Base-by-base conservation (phyloP, 441 rosid species). In the Aquilaria agallochum region DNA sequence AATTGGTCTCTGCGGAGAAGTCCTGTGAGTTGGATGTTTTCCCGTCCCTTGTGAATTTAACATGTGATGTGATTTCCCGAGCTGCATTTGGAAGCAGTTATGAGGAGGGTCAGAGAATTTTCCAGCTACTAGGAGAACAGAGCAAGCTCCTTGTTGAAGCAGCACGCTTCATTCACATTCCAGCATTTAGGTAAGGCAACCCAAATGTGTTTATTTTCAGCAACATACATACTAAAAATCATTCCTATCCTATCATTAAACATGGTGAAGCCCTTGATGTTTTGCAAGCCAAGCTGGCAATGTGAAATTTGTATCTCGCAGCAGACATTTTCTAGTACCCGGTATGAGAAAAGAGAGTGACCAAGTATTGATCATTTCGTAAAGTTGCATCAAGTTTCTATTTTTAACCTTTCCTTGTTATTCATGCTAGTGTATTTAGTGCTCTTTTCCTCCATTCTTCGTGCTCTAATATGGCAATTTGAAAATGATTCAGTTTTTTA, bases 21-120 rank as follows among this genome's bases (percentile, higher is more conserved):
- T 66, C 68, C 0, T 27, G 0, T 31, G 85, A 80, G 59, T 31
- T 80, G 2, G 76, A 78, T 65, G 58, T 76, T 31, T 76, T 69
- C 67, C 70, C 83, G n/a, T 52, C 64, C 4, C 65, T 80, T 53
- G 40, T 45, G 8, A 45, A 64, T 62, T 33, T 84, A 50, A 68
- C 84, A 1, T 10, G 68, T 1, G 83, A 84, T 72, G 80, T 63
- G 20, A 76, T 80, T 36, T 78, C 81, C 5, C 69, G 80, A 53
- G 66, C 80, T 5, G 74, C 79, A 2, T 78, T 80, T 61, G 82
- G 79, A 10, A 81, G 80, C 50, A 83, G 78, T 72, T 75, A 72
- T n/a, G 77, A 78, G 50, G 89, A 78, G 66, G 83, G 83, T 30
- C 69, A 71, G n/a, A 68, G 55, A 63, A 75, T 79, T 46, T 79